These are phyloP conservation scores for Solanum verrucosum DNA, from an alignment of 257 asterid genomes.

Conservation along the genomic window DNA sequence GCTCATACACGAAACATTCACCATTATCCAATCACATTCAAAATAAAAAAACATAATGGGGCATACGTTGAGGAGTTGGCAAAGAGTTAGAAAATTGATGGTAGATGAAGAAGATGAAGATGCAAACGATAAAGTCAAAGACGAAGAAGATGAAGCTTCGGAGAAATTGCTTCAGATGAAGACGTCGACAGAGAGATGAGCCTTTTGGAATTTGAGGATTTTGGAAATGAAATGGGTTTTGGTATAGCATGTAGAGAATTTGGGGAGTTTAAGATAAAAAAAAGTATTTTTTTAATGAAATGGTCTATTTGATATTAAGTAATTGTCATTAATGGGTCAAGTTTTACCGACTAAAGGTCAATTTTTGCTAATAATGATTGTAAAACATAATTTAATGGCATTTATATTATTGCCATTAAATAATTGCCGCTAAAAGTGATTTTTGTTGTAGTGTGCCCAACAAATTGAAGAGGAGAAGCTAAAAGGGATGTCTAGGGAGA, in stretches of 20 bases:
- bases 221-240: no score
- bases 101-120: slow-evolving; percentile 26
- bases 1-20: no score
- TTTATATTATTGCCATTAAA: not conserved
- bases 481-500: no score
- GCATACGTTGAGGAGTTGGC: slow-evolving; percentile 76
- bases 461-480: no score
- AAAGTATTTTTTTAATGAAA: no score
- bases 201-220: not conserved
- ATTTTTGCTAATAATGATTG: not conserved
- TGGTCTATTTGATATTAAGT: not conserved
- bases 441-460: not conserved
- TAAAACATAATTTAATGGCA: no score
- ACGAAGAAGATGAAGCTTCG: slow-evolving; percentile 12
- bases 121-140: slow-evolving; percentile 35
- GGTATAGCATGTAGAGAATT: not conserved
- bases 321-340: not conserved
- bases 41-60: no score
- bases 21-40: no score
- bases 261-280: not conserved
- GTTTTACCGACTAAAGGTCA: no score
- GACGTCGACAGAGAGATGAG: not conserved
- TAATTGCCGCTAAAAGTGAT: not conserved
- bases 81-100: slow-evolving; percentile 82
- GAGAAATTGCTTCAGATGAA: no score